Evolutionary conservation across 805 yeast genomes (phyloP).

Genomic region (Kazachstania psychrophila): DNA sequence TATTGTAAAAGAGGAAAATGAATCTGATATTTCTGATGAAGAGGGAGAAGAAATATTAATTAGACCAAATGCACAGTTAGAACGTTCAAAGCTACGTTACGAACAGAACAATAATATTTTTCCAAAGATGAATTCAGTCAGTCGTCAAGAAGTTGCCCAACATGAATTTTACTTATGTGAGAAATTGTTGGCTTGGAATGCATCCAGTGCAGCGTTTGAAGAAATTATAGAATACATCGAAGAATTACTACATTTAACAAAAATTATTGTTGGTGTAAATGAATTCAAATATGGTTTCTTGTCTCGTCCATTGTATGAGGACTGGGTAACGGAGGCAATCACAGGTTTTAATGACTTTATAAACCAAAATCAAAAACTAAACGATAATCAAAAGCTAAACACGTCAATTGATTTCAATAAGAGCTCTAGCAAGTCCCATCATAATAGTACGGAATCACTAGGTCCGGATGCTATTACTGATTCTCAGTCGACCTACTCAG

Average conservation of each 20-base stretch:
- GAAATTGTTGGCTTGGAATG: constrained; percentile 42
- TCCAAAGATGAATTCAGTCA: neutral
- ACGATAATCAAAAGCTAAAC: neutral
- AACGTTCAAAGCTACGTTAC: neutral
- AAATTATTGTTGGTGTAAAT: constrained; percentile 39
- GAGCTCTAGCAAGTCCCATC: neutral
- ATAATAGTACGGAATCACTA: neutral
- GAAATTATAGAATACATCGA: constrained; percentile 43
- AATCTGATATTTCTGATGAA: constrained; percentile 18
- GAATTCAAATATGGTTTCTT: constrained; percentile 44
- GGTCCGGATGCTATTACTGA: neutral
- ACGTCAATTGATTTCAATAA: neutral
- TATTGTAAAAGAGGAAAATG: constrained; percentile 5
- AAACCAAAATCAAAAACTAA: constrained; percentile 6
- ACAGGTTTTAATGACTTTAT: constrained; percentile 30
- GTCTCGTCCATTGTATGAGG: constrained; percentile 38
- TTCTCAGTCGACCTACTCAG: neutral
- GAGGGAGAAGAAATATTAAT: constrained; percentile 1
- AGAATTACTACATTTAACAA: constrained; percentile 35
- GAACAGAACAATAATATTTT: too few species aligned
- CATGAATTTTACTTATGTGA: constrained; percentile 28
- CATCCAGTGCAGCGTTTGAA: constrained; percentile 40
- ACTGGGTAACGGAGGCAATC: constrained; percentile 36
- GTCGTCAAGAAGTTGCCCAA: neutral
- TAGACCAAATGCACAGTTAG: neutral